Evolutionary conservation across 768 basidiomycete species (phyloP), one percentile per base, ranked within the genome.

Genomic region (Arthromyces matolae): DNA sequence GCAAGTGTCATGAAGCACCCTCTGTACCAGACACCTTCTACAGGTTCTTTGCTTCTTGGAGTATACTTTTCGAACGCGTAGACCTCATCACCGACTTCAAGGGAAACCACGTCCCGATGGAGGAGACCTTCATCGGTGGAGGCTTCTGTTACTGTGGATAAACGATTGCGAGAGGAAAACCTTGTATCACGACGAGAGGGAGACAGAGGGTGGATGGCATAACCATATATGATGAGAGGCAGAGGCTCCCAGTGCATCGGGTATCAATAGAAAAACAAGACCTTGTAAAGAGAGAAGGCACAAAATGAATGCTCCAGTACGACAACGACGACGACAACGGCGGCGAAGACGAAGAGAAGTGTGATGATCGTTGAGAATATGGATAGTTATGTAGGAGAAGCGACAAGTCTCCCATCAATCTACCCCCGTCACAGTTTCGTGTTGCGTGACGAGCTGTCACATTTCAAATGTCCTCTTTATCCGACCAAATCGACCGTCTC

Each of bases 1-100:
- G 33, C 31, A 38, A 34, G 23, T 27, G 22, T 19, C 29, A 55
- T 24, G 42, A 54, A 89, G 65, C 64, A 96, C 89, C 95, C 95
- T 71, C 95, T 76, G 67, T 92, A 97, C 95, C 95, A 98, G 13
- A 83, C 66, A 16, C 84, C 85, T 46, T 89, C 87, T 10, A 79
- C 80, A 44, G 64, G 61, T 50, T 89, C 88, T 60, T 85, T 88
- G 48, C 71, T 76, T 42, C 72, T 72, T 9, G 86, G 84, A 0
- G 76, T 83, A 64, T 93, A 94, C 62, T 85, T 85, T 71, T 98
- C 95, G 60, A 97, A 97, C 14, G 93, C 93, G 68, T 97, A 97
- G 27, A 98, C 84, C 63, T 97, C 94, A 65, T 96, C 94, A 38
- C 95, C 95, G 23, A 97, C 87, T 57, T 96, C 93, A 47, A 98